Conservation (phyloP, 257 asterid genomes). For the Penstemon davidsonii region DNA sequence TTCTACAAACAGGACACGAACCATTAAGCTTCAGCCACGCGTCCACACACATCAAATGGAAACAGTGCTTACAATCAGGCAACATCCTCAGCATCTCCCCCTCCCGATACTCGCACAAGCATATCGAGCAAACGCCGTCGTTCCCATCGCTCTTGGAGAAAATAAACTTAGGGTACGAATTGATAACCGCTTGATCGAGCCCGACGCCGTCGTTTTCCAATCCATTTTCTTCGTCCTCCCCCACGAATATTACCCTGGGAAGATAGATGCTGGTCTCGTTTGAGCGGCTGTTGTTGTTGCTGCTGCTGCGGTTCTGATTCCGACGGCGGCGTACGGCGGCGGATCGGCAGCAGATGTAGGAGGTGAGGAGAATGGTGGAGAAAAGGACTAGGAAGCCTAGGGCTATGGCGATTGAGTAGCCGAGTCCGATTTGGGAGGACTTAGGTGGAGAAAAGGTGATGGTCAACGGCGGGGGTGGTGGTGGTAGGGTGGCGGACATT, state of each 20-base stretch:
- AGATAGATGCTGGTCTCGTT: constrained; percentile 18
- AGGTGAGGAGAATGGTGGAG: constrained; percentile 65
- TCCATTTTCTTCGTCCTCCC: no score
- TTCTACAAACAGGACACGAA: constrained; percentile 52
- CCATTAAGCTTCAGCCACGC: constrained; percentile 45
- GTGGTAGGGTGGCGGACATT: constrained; percentile 39
- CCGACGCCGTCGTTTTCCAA: no score
- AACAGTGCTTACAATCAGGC: constrained; percentile 48
- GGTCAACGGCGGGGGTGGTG: constrained; percentile 19
- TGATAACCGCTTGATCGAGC: no score
- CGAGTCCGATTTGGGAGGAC: constrained; percentile 50
- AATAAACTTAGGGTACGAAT: no score
- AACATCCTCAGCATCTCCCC: constrained; percentile 40
- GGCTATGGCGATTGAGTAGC: constrained; percentile 77
- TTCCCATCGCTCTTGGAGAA: no score
- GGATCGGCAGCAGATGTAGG: constrained; percentile 88
- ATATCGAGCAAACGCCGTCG: constrained; percentile 36
- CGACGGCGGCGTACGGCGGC: constrained; percentile 55
- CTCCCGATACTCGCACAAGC: constrained; percentile 44
- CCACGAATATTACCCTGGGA: no score
- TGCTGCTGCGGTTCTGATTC: background rate
- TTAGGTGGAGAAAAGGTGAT: constrained; percentile 15
- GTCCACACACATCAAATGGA: constrained; percentile 50
- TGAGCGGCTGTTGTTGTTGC: constrained; percentile 4
- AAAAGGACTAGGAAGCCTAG: constrained; percentile 79